These are phyloP conservation scores for Haplosporangium sp. DNA, from an alignment of 371 early-diverging fungal genomes.

Conservation along the genomic window DNA sequence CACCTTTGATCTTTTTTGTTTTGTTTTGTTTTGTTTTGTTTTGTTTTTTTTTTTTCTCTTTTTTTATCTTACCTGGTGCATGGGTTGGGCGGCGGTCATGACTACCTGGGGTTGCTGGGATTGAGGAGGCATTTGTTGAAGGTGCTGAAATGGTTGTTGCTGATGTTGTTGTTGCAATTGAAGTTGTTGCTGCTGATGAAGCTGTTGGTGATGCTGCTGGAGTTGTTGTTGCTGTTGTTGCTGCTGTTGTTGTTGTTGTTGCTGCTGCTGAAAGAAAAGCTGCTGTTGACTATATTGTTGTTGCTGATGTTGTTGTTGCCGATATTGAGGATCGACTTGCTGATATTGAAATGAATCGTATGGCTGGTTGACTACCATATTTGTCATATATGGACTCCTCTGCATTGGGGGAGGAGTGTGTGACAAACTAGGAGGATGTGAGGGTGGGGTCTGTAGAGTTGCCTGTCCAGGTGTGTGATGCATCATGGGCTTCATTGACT, in stretches of 20 bases:
- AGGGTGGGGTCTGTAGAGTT: conserved; percentile 45
- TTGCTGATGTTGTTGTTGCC: conserved; percentile 34
- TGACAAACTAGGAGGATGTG: conserved; percentile 36
- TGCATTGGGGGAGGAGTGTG: conserved; percentile 39
- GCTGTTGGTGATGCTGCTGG: conserved; percentile 30
- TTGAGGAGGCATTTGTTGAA: conserved; percentile 26
- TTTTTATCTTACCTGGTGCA: conserved; percentile 32
- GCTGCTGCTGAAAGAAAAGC: conserved; percentile 15
- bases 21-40: no score
- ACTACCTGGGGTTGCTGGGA: conserved; percentile 31
- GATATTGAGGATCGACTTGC: conserved; percentile 36
- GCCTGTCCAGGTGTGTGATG: conserved; percentile 49
- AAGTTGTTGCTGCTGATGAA: conserved; percentile 28
- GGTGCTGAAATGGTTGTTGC: conserved; percentile 42
- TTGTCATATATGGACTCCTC: conserved; percentile 43
- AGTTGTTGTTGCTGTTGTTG: conserved; percentile 39
- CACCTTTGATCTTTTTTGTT: no score
- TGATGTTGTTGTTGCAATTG: conserved; percentile 43
- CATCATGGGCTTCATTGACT: conserved; percentile 26
- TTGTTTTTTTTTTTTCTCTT: background rate
- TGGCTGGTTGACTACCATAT: conserved; percentile 37
- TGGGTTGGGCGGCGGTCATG: conserved; percentile 33
- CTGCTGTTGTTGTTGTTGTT: conserved; percentile 40
- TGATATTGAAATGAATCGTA: conserved; percentile 46
- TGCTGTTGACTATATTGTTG: conserved; percentile 29